These are phyloP conservation scores for Picea abies DNA, from an alignment of 83 land plant species.

Conservation along the genomic window DNA sequence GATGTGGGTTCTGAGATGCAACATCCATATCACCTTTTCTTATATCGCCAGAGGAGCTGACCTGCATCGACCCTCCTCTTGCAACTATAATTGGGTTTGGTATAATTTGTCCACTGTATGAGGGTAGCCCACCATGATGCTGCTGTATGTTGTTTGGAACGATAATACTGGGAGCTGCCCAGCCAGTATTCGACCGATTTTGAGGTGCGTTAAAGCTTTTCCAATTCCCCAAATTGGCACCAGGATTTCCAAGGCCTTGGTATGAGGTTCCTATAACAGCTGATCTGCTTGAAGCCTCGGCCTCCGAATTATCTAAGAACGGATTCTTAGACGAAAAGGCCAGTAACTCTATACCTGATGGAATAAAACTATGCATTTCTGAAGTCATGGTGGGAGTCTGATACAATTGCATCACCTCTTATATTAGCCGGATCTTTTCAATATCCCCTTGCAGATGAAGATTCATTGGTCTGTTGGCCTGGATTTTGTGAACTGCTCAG, in stretches of 20 bases:
- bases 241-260: constrained; percentile 7
- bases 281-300: constrained; percentile 8
- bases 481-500: not conserved
- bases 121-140: not conserved
- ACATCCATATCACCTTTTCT: too few species aligned
- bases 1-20: too few species aligned
- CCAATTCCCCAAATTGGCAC: not conserved
- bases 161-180: constrained; percentile 14
- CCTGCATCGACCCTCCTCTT: not conserved
- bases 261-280: not conserved
- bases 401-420: constrained; percentile 2
- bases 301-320: constrained; percentile 2
- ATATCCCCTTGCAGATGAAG: constrained; percentile 9
- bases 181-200: not conserved
- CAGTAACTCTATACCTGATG: not conserved
- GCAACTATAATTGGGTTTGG: not conserved
- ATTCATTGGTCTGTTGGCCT: not conserved
- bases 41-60: not conserved
- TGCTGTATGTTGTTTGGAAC: constrained; percentile 2
- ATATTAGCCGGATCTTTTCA: not conserved
- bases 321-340: not conserved
- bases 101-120: constrained; percentile 2
- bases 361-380: constrained; percentile 15
- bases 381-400: constrained; percentile 8
- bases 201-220: not conserved